Base-by-base conservation (phyloP, 768 basidiomycete species). In the Clitopilus passeckerianus region DNA sequence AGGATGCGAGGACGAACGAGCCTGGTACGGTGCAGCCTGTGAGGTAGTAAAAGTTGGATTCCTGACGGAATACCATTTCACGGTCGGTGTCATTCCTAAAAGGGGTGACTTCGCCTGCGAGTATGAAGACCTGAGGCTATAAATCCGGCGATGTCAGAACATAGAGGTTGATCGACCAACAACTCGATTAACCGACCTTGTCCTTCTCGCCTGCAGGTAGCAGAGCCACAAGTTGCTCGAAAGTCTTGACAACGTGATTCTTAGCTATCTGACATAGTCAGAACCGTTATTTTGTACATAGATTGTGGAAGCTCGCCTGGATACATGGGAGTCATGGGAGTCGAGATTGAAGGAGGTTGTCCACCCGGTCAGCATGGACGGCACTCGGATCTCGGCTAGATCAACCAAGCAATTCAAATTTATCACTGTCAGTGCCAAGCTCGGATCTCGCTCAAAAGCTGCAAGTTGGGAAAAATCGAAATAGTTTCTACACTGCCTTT, bases 1-100 rank as follows among this genome's bases (percentile, higher is more conserved):
- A 87, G 1, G 80, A 72, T 8, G 90, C 73, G 18, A 94, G 72
- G 12, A 94, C 71, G 62, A 83, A 85, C 1, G 90, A 87, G 0
- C 81, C 80, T 0, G 93, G 90, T 4, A 93, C 79, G 53, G 78
- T 75, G 72, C 90, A 93, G 56, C 92, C 94, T 0, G 91, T 84
- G 15, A 96, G 78, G 69, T 93, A 96, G 74, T 83, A 87, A 70
- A 96, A 96, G 73, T 96, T 96, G 65, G 88, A 89, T 72, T 95
- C 93, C 61, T 76, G 75, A 46, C 71, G 72, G 63, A 93, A 92
- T 4, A 77, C 69, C 44, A 92, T 73, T 72, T 93, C 91, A 33
- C 92, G 82, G 68, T 95, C 93, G 10, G 93, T 95, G 68, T 95
- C 93, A 68, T 92, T 84, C 61, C 91, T 77, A 67, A 77, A 91